Evolutionary conservation across 768 basidiomycete genomes (phyloP).

Genomic region (Termitomyces sp.): DNA sequence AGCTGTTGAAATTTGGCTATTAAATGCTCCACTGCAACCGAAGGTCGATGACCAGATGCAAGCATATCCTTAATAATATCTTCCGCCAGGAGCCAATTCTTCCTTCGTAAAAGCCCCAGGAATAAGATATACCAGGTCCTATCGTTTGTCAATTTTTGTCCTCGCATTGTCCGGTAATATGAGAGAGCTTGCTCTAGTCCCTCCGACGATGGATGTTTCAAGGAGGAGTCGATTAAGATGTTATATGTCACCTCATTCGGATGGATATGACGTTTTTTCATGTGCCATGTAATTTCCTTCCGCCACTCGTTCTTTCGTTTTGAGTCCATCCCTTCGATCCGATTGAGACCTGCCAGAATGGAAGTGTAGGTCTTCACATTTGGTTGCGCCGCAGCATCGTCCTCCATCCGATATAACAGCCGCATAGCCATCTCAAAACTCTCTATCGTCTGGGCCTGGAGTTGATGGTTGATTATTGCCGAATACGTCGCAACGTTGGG

Average conservation of each 20-base stretch:
- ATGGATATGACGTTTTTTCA: constrained; percentile 48
- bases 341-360: constrained; percentile 67
- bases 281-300: constrained; percentile 46
- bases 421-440: constrained; percentile 59
- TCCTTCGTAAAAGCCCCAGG: constrained; percentile 50
- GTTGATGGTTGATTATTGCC: constrained; percentile 71
- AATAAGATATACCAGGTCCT: constrained; percentile 80
- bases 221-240: constrained; percentile 62
- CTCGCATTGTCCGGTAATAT: constrained; percentile 58
- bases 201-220: constrained; percentile 43
- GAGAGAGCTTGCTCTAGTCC: constrained; percentile 50
- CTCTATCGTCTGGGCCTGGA: constrained; percentile 47
- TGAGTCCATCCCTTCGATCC: constrained; percentile 44
- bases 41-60: constrained; percentile 36
- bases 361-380: constrained; percentile 84
- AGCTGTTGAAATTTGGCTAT: constrained; percentile 39
- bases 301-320: constrained; percentile 40
- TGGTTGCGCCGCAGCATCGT: constrained; percentile 39
- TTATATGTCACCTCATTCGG: constrained; percentile 70
- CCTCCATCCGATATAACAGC: constrained; percentile 76
- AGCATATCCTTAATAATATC: constrained; percentile 60
- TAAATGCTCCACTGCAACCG: constrained; percentile 39
- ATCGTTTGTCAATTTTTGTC: constrained; percentile 36
- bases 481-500: constrained; percentile 76
- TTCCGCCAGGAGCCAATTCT: constrained; percentile 56